Conservation (phyloP, 2,329 filamentous ascomycete species). For the Xylaria sp. region DNA sequence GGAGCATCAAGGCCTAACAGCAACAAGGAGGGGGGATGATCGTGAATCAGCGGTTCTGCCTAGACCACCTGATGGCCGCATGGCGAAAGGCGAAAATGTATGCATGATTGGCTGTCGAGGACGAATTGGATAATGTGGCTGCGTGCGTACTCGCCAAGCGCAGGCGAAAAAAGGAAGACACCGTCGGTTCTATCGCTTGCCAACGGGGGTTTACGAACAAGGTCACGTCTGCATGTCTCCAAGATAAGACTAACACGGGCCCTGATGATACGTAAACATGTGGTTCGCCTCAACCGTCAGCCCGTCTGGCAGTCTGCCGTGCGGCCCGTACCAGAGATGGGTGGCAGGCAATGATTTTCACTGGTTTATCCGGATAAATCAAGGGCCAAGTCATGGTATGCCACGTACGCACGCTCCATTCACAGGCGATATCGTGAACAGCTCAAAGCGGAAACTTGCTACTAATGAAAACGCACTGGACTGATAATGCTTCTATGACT, state of each 20-base stretch:
- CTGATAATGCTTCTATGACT: background rate
- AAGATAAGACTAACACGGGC: background rate
- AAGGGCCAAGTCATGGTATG: background rate
- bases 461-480: background rate
- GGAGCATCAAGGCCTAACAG: background rate
- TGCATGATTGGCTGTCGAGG: slow-evolving; percentile 9
- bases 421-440: background rate
- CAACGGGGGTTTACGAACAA: background rate
- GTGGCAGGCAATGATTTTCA: background rate
- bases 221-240: background rate
- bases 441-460: background rate
- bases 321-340: background rate
- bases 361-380: background rate
- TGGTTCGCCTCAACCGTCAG: background rate
- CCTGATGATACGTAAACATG: background rate
- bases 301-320: background rate
- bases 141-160: background rate
- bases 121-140: background rate
- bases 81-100: background rate
- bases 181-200: background rate
- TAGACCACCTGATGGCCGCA: slow-evolving; percentile 7
- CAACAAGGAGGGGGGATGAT: background rate
- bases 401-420: background rate
- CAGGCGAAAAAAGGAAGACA: background rate
- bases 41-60: slow-evolving; percentile 7